phyloP scores from a whole-genome alignment of 805 yeast genomes.

The Torulaspora franciscae region DNA sequence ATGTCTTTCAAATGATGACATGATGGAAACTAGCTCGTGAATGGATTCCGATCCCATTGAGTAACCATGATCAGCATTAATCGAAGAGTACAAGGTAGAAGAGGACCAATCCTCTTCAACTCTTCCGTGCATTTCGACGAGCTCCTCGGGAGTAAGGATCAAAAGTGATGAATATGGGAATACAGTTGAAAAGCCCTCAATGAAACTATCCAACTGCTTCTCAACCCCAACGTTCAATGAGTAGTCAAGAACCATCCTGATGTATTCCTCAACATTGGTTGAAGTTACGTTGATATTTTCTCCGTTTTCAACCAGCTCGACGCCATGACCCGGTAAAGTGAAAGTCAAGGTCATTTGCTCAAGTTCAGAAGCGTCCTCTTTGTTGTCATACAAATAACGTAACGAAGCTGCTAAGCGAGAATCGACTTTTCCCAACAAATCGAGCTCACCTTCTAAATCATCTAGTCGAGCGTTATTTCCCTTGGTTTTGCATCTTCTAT shows the following conservation, averaged over 20 bases:
- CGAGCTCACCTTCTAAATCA: conserved; percentile 26
- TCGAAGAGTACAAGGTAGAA: conserved; percentile 51
- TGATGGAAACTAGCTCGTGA: conserved; percentile 52
- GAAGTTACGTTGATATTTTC: conserved; percentile 43
- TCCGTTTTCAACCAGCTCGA: conserved; percentile 59
- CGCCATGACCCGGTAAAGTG: conserved; percentile 68
- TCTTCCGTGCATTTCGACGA: conserved; percentile 66
- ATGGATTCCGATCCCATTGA: conserved; percentile 62
- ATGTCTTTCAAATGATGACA: conserved; percentile 47
- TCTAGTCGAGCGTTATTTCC: conserved; percentile 10
- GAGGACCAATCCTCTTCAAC: conserved; percentile 83
- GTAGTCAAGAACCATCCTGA: conserved; percentile 51
- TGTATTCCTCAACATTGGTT: conserved; percentile 53
- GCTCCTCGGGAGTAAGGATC: conserved; percentile 70
- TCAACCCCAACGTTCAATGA: conserved; percentile 60
- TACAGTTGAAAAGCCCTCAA: conserved; percentile 74
- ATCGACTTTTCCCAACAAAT: conserved; percentile 51
- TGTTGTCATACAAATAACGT: conserved; percentile 43
- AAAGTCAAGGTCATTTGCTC: conserved; percentile 58
- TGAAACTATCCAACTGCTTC: conserved; percentile 62
- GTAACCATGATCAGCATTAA: conserved; percentile 90
- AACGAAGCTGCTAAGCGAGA: conserved; percentile 54
- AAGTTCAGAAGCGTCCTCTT: conserved; percentile 25
- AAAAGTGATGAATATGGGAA: conserved; percentile 71
- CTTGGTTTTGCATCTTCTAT: conserved; percentile 20